phyloP scores from a whole-genome alignment of 495 filamentous ascomycete genomes.

The Tuber borchii region DNA sequence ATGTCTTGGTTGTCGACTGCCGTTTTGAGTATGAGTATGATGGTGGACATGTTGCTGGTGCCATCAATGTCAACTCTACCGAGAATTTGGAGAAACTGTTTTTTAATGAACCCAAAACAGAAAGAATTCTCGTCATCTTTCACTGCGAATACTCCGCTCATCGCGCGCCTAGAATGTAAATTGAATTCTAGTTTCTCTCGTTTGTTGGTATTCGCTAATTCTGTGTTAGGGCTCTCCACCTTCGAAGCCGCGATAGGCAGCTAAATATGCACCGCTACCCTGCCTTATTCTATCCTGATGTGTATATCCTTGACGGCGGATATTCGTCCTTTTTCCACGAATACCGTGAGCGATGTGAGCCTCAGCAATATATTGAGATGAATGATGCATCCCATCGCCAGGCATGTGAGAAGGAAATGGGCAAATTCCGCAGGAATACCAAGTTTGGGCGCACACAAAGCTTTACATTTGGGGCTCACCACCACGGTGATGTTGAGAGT shows the following conservation, averaged over 20 bases:
- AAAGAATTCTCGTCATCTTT: constrained; percentile 74
- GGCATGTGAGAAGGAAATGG: constrained; percentile 89
- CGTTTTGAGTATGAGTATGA: constrained; percentile 98
- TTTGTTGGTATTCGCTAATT: constrained; percentile 9
- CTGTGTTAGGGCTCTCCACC: constrained; percentile 58
- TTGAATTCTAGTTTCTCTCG: constrained; percentile 36
- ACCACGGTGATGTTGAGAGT: constrained; percentile 52
- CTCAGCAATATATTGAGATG: constrained; percentile 96
- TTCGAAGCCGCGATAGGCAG: constrained; percentile 78
- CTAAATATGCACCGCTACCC: constrained; percentile 79
- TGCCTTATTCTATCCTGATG: constrained; percentile 80
- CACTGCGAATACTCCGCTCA: constrained; percentile 99
- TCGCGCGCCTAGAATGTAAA: constrained; percentile 83
- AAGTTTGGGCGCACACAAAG: constrained; percentile 85
- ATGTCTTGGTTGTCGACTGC: constrained; percentile 84
- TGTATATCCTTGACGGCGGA: constrained; percentile 94
- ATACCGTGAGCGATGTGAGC: constrained; percentile 72
- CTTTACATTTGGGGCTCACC: constrained; percentile 73
- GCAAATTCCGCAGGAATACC: constrained; percentile 65
- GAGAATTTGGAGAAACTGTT: constrained; percentile 71
- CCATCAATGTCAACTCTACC: constrained; percentile 93
- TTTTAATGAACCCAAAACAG: constrained; percentile 56
- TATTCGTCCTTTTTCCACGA: constrained; percentile 86
- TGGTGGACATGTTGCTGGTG: constrained; percentile 87
- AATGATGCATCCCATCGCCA: constrained; percentile 76